phyloP scores from a whole-genome alignment of 306 rosid genomes.

The Vigna mungo region DNA sequence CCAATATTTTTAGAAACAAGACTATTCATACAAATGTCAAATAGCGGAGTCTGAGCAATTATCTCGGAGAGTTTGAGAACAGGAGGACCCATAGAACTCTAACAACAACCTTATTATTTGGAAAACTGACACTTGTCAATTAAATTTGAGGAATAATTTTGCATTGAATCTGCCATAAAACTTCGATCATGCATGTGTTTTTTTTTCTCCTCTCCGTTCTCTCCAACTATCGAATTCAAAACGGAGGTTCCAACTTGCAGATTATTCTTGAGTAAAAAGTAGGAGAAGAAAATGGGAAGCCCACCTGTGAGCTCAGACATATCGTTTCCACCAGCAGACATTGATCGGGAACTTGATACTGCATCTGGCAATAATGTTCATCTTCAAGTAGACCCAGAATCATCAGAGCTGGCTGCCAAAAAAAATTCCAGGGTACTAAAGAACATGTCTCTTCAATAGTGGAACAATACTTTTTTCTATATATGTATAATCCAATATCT shows the following conservation, averaged over 20 bases:
- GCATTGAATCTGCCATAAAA: conserved; percentile 2
- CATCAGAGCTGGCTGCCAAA: conserved; percentile 50
- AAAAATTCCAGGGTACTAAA: conserved; percentile 50
- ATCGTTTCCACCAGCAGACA: conserved; percentile 50
- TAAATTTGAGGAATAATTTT: neutral
- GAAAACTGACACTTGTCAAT: conserved; percentile 36
- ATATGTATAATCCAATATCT: neutral
- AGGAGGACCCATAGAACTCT: conserved; percentile 15
- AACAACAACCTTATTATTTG: conserved; percentile 1
- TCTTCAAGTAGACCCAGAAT: conserved; percentile 52
- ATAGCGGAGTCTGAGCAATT: conserved; percentile 20
- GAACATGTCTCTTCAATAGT: neutral
- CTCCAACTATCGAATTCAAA: neutral
- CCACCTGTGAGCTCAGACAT: conserved; percentile 17
- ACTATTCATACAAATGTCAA: too few species aligned
- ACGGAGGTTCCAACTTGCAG: neutral
- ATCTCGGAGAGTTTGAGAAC: conserved; percentile 42
- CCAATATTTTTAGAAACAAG: too few species aligned
- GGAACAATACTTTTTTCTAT: neutral
- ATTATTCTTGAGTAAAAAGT: neutral
- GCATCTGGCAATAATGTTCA: conserved; percentile 19
- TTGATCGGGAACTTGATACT: conserved; percentile 52
- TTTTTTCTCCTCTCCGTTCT: neutral
- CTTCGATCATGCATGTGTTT: neutral
- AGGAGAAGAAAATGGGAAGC: conserved; percentile 47